Base-by-base conservation (phyloP, 2,329 filamentous ascomycete genomes). In the Cladorrhinum sp. region DNA sequence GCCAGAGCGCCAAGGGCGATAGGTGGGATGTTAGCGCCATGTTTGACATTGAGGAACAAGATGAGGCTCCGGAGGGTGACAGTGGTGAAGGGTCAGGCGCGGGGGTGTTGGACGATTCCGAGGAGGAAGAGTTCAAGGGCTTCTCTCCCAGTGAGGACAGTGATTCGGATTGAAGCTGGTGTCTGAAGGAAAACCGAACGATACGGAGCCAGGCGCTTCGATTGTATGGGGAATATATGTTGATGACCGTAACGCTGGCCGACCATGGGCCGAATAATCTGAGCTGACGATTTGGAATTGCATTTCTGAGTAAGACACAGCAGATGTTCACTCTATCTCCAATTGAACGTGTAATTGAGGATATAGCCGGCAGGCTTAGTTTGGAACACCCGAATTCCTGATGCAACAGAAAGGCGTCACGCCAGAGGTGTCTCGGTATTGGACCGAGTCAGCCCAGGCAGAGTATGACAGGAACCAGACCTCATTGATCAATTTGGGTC, bases 21-120 rank as follows among this genome's bases (percentile, higher is more conserved):
- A 83, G 95, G 49, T 98, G 93, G 92, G 95, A 99, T 76, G 81
- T 98, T 55, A 88, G 86, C 52, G 95, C 87, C 0, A 86, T 86
- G 33, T 91, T 90, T 73, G 91, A 88, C 23, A 88, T 96, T 30
- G 82, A 83, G 64, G 82, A 85, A 61, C 73, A 78, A 39, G 82
- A 82, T 1, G 79, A 76, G 0, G 77, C 74, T 1, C 72, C 69
- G 1, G 75, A 73, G 2, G 73, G 74, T 2, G 73, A 70, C 1
- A 70, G 70, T 14, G 72, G 70, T 1, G 72, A 73, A 8, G 75
- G 30, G 33, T 51, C 55, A 26, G 63, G 70, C 30, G 71, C 68
- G 28, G 68, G 72, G 8, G 67, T 71, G 20, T 60, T 73, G 46
- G 74, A 76, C 18, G 78, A 78, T 12, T 78, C 80, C 24, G 78